These are phyloP conservation scores for Melampsora occidentalis DNA, from an alignment of 1,284 basidiomycete species.

Conservation along the genomic window DNA sequence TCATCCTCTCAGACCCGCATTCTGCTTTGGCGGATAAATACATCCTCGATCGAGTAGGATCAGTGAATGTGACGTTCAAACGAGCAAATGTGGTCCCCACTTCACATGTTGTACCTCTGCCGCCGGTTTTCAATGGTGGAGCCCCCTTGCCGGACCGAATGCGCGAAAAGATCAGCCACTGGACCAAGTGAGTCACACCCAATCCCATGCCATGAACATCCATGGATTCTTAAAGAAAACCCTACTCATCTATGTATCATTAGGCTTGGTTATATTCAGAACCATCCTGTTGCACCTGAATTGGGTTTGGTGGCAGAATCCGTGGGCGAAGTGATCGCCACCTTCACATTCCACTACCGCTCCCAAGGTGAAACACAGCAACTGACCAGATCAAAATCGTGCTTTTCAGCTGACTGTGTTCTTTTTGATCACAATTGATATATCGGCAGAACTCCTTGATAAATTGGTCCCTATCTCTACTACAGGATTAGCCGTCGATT, in stretches of 20 bases:
- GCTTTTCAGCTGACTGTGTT: not conserved
- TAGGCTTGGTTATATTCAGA: constrained; percentile 38
- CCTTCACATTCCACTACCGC: constrained; percentile 39
- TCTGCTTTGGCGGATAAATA: constrained; percentile 41
- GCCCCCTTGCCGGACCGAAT: constrained; percentile 40
- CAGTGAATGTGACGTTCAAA: constrained; percentile 25
- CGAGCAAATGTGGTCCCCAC: constrained; percentile 39
- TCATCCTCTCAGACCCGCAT: constrained; percentile 29
- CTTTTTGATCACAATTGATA: too few relatives aligned
- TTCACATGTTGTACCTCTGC: constrained; percentile 30
- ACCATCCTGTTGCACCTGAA: constrained; percentile 27
- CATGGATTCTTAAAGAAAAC: not conserved
- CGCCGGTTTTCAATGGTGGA: constrained; percentile 33
- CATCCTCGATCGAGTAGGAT: constrained; percentile 40
- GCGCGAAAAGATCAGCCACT: constrained; percentile 37
- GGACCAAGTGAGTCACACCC: constrained; percentile 25
- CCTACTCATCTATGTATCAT: too few relatives aligned
- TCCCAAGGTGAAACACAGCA: constrained; percentile 20
- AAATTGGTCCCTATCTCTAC: too few relatives aligned
- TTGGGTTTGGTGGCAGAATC: constrained; percentile 37
- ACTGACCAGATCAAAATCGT: too few relatives aligned
- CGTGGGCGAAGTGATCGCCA: constrained; percentile 27
- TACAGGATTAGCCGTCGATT: not conserved
- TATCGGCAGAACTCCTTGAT: too few relatives aligned
- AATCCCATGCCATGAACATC: not conserved